phyloP scores from a whole-genome alignment of 139 green algal genomes.

The Chlorella sp. region DNA sequence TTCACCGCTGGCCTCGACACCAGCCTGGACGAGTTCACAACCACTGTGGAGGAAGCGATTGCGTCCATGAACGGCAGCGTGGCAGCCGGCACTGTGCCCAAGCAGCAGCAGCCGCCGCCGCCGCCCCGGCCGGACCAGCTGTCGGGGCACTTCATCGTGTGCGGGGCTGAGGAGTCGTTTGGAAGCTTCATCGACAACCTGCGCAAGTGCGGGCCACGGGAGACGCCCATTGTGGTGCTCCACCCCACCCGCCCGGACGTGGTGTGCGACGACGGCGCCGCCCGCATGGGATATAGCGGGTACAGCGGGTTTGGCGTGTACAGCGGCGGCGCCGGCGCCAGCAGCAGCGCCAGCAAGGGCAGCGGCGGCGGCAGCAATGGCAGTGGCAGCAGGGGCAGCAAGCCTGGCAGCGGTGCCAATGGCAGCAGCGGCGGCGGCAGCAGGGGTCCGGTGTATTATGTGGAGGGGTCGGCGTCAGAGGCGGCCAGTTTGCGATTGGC shows the following conservation, averaged over 20 bases:
- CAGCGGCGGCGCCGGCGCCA: too few relatives aligned
- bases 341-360: too few relatives aligned
- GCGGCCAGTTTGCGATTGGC: conserved; percentile 49
- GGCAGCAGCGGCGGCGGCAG: neutral
- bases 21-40: neutral
- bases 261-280: conserved; percentile 5
- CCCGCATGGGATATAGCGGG: neutral
- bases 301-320: neutral
- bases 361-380: too few relatives aligned
- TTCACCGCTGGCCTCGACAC: neutral
- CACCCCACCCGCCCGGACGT: conserved; percentile 39
- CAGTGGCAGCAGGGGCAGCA: neutral
- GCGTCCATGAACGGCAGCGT: neutral
- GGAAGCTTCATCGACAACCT: conserved; percentile 61
- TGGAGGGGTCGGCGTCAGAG: conserved; percentile 63
- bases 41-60: neutral
- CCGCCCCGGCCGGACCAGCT: conserved; percentile 1
- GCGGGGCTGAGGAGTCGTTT: conserved; percentile 57
- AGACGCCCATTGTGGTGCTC: conserved; percentile 63
- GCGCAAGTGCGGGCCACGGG: conserved; percentile 38
- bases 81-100: neutral
- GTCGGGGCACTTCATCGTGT: conserved; percentile 65
- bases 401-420: neutral
- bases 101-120: neutral
- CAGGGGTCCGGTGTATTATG: conserved; percentile 45